Evolutionary conservation across 2,329 filamentous ascomycete genomes (phyloP).

Genomic region (Iodosphaeria phyllophila): DNA sequence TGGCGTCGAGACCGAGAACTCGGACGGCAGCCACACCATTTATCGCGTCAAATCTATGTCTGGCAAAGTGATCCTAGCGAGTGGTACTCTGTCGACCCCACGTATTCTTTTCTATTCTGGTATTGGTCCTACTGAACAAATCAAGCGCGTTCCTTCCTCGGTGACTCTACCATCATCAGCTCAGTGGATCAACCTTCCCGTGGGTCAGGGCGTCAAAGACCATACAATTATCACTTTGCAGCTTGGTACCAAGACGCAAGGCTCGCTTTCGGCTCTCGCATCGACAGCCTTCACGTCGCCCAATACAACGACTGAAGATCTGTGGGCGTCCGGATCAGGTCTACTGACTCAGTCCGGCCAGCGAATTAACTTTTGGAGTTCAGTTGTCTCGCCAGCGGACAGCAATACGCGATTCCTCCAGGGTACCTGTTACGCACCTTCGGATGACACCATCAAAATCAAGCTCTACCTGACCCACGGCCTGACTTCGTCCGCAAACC

Average conservation of each 20-base stretch:
- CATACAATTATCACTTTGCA: conserved; percentile 6
- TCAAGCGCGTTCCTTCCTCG: conserved; percentile 14
- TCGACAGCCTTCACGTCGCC: conserved; percentile 28
- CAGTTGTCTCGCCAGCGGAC: conserved; percentile 11
- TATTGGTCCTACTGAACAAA: conserved; percentile 31
- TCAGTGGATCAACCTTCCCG: conserved; percentile 18
- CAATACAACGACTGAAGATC: conserved; percentile 8
- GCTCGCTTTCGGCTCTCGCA: conserved; percentile 13
- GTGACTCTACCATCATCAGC: conserved; percentile 13
- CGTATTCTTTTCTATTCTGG: conserved; percentile 38
- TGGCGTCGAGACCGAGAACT: conserved; percentile 30
- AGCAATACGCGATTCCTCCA: conserved; percentile 5
- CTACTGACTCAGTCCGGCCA: conserved; percentile 30
- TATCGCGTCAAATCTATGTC: conserved; percentile 29
- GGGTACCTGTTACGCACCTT: conserved; percentile 4
- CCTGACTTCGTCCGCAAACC: conserved; percentile 4
- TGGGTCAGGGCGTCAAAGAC: conserved; percentile 19
- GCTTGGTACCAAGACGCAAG: conserved; percentile 3
- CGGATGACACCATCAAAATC: conserved; percentile 4
- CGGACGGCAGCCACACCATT: conserved; percentile 26
- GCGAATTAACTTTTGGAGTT: conserved; percentile 28
- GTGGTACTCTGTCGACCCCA: conserved; percentile 34
- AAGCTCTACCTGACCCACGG: conserved; percentile 7
- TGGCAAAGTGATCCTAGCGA: conserved; percentile 34
- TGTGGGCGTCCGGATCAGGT: conserved; percentile 20